A percentile compares a stretch with the other conserved stretches of the same genome.
Conservation (phyloP, 2,329 filamentous ascomycete species). For the Exophiala viscosa region DNA sequence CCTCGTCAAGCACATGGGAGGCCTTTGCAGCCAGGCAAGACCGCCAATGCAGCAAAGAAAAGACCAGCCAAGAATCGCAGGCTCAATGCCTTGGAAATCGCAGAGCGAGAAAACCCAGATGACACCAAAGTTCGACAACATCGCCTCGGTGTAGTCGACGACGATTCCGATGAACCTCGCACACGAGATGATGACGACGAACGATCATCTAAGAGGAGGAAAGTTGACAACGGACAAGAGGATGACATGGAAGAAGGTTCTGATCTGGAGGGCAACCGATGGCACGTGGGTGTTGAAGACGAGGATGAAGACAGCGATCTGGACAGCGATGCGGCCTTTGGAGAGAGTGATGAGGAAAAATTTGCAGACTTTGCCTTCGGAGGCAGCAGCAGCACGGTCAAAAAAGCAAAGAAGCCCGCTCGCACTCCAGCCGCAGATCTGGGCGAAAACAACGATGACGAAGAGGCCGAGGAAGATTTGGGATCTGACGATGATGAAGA, state of each 20-base stretch:
- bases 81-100: conserved; percentile 63
- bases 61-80: conserved; percentile 39
- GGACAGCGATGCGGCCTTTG: conserved; percentile 78
- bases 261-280: conserved; percentile 81
- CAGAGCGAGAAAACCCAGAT: conserved; percentile 55
- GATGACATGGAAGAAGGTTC: conserved; percentile 56
- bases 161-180: conserved; percentile 50
- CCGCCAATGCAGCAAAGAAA: conserved; percentile 31
- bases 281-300: conserved; percentile 69
- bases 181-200: conserved; percentile 35
- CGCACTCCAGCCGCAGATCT: conserved; percentile 44
- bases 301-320: conserved; percentile 66
- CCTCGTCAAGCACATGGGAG: conserved; percentile 29
- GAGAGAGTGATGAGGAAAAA: conserved; percentile 79
- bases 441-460: conserved; percentile 48
- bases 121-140: conserved; percentile 52
- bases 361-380: conserved; percentile 74
- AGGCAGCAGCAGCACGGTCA: conserved; percentile 43
- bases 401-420: conserved; percentile 22
- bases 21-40: conserved; percentile 29
- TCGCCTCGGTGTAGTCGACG: conserved; percentile 56
- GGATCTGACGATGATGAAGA: conserved; percentile 33
- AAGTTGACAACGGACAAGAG: conserved; percentile 31
- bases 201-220: conserved; percentile 33
- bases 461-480: conserved; percentile 33